Percentiles rank a stretch among this genome's conserved stretches.
Evolutionary conservation across 176 grass and related monocot species (phyloP).

Genomic region (Chloris gayana): DNA sequence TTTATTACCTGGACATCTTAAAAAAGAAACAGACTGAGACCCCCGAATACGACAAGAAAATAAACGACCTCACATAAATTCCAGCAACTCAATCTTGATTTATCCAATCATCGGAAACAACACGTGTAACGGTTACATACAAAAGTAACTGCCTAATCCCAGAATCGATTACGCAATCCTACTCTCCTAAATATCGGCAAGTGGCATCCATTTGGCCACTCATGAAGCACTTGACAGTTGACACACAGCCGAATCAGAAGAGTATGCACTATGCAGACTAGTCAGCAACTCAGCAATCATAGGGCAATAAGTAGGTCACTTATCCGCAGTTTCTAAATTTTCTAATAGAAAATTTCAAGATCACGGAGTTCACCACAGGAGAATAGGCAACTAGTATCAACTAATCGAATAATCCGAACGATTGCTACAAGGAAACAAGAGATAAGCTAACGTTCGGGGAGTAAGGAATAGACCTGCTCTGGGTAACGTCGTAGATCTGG

Average conservation of each 20-base stretch:
- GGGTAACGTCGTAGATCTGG: slow-evolving; percentile 87
- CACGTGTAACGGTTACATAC: background rate
- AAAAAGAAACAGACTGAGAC: no score
- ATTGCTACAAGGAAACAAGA: background rate
- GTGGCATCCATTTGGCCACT: background rate
- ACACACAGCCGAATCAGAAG: background rate
- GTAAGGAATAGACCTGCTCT: slow-evolving; percentile 60
- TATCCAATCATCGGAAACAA: background rate
- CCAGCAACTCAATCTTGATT: background rate
- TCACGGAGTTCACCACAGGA: background rate
- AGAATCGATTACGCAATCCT: background rate
- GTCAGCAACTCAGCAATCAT: background rate
- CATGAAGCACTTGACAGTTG: background rate
- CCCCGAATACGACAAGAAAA: no score
- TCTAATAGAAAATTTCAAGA: background rate
- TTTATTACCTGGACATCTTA: background rate
- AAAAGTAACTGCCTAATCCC: background rate
- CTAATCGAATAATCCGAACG: background rate
- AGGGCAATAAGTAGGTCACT: background rate
- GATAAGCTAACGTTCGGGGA: background rate
- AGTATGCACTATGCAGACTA: background rate
- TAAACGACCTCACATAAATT: no score
- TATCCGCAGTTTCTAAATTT: background rate
- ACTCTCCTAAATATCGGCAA: background rate
- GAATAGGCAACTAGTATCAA: background rate